Conservation (phyloP, 2,329 filamentous ascomycete species). For the Trichoderma breve region DNA sequence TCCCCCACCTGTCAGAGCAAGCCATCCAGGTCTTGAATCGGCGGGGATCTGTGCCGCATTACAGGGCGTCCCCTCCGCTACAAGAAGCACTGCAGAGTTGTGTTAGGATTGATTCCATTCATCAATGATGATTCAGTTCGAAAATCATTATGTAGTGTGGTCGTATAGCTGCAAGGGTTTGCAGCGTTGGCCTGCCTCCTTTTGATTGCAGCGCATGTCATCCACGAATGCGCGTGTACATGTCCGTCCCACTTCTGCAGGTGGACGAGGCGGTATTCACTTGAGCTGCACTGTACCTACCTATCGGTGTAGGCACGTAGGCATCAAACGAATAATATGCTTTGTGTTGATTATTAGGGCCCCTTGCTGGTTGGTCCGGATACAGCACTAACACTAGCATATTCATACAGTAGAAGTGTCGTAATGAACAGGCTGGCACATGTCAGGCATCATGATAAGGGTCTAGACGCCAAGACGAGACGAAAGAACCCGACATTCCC, state of each 20-base stretch:
- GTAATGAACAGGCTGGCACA: background rate
- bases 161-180: background rate
- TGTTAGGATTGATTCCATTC: background rate
- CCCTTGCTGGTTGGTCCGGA: background rate
- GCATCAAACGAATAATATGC: background rate
- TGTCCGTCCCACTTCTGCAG: conserved; percentile 2
- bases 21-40: background rate
- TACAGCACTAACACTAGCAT: background rate
- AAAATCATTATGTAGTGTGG: background rate
- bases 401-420: background rate
- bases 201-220: background rate
- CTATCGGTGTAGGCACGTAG: conserved; percentile 3
- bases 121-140: background rate
- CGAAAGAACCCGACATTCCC: background rate
- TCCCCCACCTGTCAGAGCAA: background rate
- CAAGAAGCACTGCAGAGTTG: background rate
- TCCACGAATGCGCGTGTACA: background rate
- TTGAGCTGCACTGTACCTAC: background rate
- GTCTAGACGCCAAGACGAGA: background rate
- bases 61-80: background rate
- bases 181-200: background rate
- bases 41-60: background rate
- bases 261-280: conserved; percentile 14
- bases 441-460: conserved; percentile 18
- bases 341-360: background rate